phyloP scores from a whole-genome alignment of 768 basidiomycete genomes.

The Termitomyces sp. region DNA sequence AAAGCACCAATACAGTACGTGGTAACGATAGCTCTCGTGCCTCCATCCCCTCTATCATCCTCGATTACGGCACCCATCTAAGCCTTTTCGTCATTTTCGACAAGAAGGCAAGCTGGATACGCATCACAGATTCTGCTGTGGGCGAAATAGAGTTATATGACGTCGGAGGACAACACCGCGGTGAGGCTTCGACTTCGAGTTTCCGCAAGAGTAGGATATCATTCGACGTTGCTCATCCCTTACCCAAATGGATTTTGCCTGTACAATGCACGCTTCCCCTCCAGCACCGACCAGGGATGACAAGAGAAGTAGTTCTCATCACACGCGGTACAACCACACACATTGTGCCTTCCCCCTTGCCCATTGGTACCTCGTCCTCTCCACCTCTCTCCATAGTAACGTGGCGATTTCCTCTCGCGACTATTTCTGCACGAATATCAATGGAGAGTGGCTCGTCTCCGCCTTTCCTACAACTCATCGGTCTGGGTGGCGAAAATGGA shows the following conservation, averaged over 20 bases:
- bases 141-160: slow-evolving; percentile 69
- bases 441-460: slow-evolving; percentile 18
- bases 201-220: slow-evolving; percentile 34
- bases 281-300: slow-evolving; percentile 23
- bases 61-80: slow-evolving; percentile 66
- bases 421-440: slow-evolving; percentile 47
- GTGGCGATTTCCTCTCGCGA: slow-evolving; percentile 59
- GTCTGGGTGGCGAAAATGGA: slow-evolving; percentile 60
- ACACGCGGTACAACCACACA: slow-evolving; percentile 70
- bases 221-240: slow-evolving; percentile 21
- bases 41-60: slow-evolving; percentile 25
- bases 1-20: slow-evolving; percentile 37
- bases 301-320: slow-evolving; percentile 53
- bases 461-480: slow-evolving; percentile 64
- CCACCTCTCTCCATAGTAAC: slow-evolving; percentile 51
- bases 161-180: slow-evolving; percentile 25
- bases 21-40: slow-evolving; percentile 24
- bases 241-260: slow-evolving; percentile 49
- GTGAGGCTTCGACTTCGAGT: slow-evolving; percentile 17
- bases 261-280: slow-evolving; percentile 44
- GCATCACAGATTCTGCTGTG: slow-evolving; percentile 75
- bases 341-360: slow-evolving; percentile 64
- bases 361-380: slow-evolving; percentile 39
- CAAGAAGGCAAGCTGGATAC: slow-evolving; percentile 84
- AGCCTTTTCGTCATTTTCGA: slow-evolving; percentile 83